These are phyloP conservation scores for Aureobasidium pullulans DNA, from an alignment of 2,329 filamentous ascomycete species.

Conservation along the genomic window DNA sequence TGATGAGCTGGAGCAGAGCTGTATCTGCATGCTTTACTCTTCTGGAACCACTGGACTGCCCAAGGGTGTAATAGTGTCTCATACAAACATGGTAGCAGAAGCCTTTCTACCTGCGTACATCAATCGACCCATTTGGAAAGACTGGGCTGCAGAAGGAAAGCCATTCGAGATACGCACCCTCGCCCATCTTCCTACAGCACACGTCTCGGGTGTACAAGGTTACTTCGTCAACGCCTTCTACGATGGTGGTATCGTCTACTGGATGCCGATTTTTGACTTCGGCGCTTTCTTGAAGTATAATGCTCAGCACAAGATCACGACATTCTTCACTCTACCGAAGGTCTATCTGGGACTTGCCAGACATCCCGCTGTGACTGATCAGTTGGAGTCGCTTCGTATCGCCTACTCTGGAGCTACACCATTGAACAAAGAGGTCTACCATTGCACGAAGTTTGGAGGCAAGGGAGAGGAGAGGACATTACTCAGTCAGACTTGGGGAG, in stretches of 20 bases:
- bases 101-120: background rate
- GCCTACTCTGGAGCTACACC: constrained; percentile 35
- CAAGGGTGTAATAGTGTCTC: constrained; percentile 30
- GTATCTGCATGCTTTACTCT: constrained; percentile 39
- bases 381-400: constrained; percentile 28
- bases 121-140: constrained; percentile 11
- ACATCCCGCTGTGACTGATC: constrained; percentile 41
- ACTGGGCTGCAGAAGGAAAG: background rate
- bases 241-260: constrained; percentile 42
- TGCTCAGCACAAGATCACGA: constrained; percentile 44
- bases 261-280: constrained; percentile 57
- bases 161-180: constrained; percentile 26
- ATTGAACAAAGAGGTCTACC: constrained; percentile 29
- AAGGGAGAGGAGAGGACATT: constrained; percentile 35
- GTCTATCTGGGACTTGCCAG: constrained; percentile 55
- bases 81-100: constrained; percentile 23
- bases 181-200: constrained; percentile 34
- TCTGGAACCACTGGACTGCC: constrained; percentile 42
- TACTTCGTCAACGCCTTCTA: constrained; percentile 35
- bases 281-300: constrained; percentile 47
- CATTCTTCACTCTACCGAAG: constrained; percentile 54
- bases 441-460: constrained; percentile 44
- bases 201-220: constrained; percentile 34
- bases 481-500: constrained; percentile 47
- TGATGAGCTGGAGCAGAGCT: constrained; percentile 37